These are phyloP conservation scores for Brassica carinata DNA, from an alignment of 345 rosid species.

Conservation along the genomic window DNA sequence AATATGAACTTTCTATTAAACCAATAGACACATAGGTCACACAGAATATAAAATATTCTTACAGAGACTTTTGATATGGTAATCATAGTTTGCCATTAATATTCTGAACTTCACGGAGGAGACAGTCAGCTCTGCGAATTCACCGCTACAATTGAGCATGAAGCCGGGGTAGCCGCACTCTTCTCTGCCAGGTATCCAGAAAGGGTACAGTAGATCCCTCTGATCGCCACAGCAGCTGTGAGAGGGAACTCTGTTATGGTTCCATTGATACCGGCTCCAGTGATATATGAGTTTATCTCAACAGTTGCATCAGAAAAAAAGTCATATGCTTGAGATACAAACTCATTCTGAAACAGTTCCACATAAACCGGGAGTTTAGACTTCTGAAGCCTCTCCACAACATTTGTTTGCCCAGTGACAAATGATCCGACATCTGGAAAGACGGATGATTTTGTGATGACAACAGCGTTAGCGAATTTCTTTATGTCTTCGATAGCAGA, in stretches of 20 bases:
- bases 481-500: slow-evolving; percentile 53
- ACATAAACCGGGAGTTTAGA: slow-evolving; percentile 60
- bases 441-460: slow-evolving; percentile 54
- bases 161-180: background rate
- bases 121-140: background rate
- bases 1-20: too few species aligned
- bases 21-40: too few species aligned
- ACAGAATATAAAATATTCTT: too few species aligned
- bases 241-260: slow-evolving; percentile 70
- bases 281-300: slow-evolving; percentile 57
- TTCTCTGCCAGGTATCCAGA: background rate
- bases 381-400: slow-evolving; percentile 47
- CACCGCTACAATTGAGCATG: background rate
- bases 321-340: slow-evolving; percentile 28
- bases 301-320: slow-evolving; percentile 56
- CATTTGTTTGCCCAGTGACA: slow-evolving; percentile 40
- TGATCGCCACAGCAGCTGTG: slow-evolving; percentile 43
- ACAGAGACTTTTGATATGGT: background rate
- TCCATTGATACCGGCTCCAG: slow-evolving; percentile 42
- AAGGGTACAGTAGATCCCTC: background rate
- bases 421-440: slow-evolving; percentile 17
- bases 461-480: slow-evolving; percentile 62
- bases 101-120: background rate
- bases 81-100: background rate
- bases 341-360: slow-evolving; percentile 68